Conservation (phyloP, 805 yeast species). For the Metschnikowia shivogae region DNA sequence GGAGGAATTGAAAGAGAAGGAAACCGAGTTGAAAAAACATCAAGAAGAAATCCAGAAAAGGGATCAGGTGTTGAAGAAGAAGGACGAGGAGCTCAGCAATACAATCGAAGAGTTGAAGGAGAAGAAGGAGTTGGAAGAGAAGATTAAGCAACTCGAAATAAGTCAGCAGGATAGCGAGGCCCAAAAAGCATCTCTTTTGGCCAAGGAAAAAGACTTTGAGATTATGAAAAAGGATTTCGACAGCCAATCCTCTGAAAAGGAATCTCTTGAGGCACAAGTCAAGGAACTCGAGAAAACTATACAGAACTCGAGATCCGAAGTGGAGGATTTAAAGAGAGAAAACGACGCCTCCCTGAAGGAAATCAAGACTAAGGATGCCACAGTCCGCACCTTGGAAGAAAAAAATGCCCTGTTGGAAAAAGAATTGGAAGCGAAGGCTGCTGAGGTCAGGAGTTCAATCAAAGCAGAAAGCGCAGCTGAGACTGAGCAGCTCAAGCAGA, state of each 20-base stretch:
- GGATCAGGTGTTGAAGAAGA: slow-evolving; percentile 2
- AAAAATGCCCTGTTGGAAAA: not conserved
- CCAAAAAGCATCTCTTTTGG: slow-evolving; percentile 1
- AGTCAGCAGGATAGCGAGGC: slow-evolving; percentile 3
- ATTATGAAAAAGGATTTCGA: not conserved
- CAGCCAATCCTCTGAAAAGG: not conserved
- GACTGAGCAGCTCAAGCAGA: slow-evolving; percentile 9
- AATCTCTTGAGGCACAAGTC: not conserved
- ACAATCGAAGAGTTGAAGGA: slow-evolving; percentile 1
- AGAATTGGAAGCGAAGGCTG: not conserved
- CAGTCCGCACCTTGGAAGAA: not conserved
- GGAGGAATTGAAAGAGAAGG: not conserved
- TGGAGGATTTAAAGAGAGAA: not conserved
- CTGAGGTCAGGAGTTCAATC: not conserved
- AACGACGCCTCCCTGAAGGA: not conserved
- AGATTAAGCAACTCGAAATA: slow-evolving; percentile 1
- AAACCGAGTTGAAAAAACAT: not conserved
- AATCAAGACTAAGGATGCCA: not conserved
- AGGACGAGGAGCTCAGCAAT: not conserved
- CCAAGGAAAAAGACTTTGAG: not conserved
- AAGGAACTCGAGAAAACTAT: not conserved
- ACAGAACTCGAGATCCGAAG: not conserved
- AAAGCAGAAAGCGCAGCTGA: not conserved
- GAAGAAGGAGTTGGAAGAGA: not conserved
- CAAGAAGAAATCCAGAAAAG: too few relatives aligned